phyloP scores from a whole-genome alignment of 495 filamentous ascomycete genomes.

The Tuber indicum region DNA sequence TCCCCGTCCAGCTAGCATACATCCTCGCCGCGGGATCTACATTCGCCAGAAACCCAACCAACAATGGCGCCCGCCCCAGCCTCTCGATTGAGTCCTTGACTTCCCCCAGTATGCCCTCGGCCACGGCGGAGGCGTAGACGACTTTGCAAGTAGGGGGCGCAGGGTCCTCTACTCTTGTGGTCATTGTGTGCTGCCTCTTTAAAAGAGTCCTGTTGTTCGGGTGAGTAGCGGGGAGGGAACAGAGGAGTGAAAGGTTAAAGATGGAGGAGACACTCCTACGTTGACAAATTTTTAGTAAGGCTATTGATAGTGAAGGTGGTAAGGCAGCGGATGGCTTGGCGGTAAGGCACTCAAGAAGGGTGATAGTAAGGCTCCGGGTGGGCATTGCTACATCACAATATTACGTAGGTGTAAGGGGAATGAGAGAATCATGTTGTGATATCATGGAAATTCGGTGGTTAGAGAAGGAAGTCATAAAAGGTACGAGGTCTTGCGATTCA shows the following conservation, averaged over 20 bases:
- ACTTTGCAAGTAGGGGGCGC: slow-evolving; percentile 74
- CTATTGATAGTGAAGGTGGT: background rate
- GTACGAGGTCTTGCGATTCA: background rate
- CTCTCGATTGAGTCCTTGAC: slow-evolving; percentile 64
- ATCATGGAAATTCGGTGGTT: no score
- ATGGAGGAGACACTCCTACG: background rate
- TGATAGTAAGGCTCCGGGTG: background rate
- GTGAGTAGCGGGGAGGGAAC: background rate
- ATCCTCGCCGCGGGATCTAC: slow-evolving; percentile 80
- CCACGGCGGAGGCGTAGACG: slow-evolving; percentile 74
- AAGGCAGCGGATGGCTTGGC: background rate
- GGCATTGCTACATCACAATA: background rate
- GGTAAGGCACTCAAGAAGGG: background rate
- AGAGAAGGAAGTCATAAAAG: background rate
- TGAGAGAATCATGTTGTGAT: background rate
- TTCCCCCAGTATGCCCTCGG: slow-evolving; percentile 66
- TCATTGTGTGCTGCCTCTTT: background rate
- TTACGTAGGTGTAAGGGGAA: no score
- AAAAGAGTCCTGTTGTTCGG: background rate
- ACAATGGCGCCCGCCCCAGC: slow-evolving; percentile 59
- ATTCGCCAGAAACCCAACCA: slow-evolving; percentile 90
- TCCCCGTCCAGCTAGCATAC: slow-evolving; percentile 96
- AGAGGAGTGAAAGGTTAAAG: background rate
- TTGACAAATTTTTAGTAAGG: background rate
- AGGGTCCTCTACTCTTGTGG: slow-evolving; percentile 15